Evolutionary conservation across 306 rosid species (phyloP).

Genomic region (Vigna unguiculata): DNA sequence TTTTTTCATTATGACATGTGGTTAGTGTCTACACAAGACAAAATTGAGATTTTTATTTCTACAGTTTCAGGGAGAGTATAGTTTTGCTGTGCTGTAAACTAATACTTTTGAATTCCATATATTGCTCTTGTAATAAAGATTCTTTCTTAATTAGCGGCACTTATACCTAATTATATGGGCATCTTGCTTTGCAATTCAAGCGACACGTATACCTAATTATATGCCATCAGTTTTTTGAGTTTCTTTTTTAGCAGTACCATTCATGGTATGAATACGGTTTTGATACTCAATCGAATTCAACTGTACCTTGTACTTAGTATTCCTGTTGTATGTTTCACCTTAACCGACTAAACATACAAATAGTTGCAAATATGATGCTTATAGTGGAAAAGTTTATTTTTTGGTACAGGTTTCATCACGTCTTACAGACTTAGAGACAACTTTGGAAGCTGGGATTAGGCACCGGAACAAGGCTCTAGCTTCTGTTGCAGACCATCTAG

Average conservation of each 20-base stretch:
- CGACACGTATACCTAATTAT: slow-evolving; percentile 28
- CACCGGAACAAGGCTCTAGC: slow-evolving; percentile 93
- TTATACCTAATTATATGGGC: slow-evolving; percentile 22
- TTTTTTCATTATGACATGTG: slow-evolving; percentile 13
- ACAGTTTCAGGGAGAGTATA: slow-evolving; percentile 20
- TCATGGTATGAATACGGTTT: neutral
- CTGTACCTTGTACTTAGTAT: slow-evolving; percentile 20
- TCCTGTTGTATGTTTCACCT: slow-evolving; percentile 16
- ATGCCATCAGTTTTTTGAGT: neutral
- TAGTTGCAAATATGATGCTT: slow-evolving; percentile 10
- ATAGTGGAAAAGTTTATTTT: slow-evolving; percentile 30
- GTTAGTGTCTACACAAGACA: slow-evolving; percentile 13
- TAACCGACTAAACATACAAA: slow-evolving; percentile 18
- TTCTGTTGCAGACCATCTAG: slow-evolving; percentile 72
- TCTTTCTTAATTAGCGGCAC: neutral
- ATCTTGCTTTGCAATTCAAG: slow-evolving; percentile 23
- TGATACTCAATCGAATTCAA: slow-evolving; percentile 25
- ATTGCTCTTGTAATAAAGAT: slow-evolving; percentile 5
- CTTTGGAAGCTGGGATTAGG: slow-evolving; percentile 89
- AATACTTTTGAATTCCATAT: slow-evolving; percentile 11
- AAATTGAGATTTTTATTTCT: slow-evolving; percentile 32
- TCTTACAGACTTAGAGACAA: slow-evolving; percentile 86
- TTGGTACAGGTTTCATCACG: slow-evolving; percentile 81
- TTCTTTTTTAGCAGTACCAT: slow-evolving; percentile 28
- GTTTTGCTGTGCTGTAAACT: slow-evolving; percentile 11